Evolutionary conservation across 345 rosid species (phyloP).

Genomic region (Arabidopsis suecica): DNA sequence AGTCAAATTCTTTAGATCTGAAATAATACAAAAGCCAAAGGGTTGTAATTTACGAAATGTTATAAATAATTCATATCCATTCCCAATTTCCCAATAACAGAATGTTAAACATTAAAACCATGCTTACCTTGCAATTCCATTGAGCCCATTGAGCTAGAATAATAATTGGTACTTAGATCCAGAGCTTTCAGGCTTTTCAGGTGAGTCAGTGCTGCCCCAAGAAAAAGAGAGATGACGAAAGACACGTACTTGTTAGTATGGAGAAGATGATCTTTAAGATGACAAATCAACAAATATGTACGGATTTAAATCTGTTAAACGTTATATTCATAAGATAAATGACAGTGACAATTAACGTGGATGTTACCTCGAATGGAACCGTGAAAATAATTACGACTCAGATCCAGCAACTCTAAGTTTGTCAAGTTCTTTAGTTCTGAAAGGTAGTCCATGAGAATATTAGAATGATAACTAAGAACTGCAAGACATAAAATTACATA

Average conservation of each 20-base stretch:
- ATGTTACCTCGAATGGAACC: background rate
- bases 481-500: background rate
- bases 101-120: too few relatives aligned
- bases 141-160: background rate
- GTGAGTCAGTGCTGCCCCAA: background rate
- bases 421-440: background rate
- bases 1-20: background rate
- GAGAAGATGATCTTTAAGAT: background rate
- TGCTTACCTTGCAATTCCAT: background rate
- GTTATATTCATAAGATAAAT: background rate
- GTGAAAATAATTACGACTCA: background rate
- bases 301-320: background rate
- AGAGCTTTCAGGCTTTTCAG: background rate
- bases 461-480: background rate
- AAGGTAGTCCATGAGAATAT: background rate
- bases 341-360: background rate
- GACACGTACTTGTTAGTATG: background rate
- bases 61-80: background rate
- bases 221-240: background rate
- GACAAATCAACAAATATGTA: background rate
- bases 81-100: background rate
- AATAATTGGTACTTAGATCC: background rate
- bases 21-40: background rate
- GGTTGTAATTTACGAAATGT: background rate
- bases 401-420: background rate